Base-by-base conservation (phyloP, 148 eudicot species). In the Chenopodium quinoa region DNA sequence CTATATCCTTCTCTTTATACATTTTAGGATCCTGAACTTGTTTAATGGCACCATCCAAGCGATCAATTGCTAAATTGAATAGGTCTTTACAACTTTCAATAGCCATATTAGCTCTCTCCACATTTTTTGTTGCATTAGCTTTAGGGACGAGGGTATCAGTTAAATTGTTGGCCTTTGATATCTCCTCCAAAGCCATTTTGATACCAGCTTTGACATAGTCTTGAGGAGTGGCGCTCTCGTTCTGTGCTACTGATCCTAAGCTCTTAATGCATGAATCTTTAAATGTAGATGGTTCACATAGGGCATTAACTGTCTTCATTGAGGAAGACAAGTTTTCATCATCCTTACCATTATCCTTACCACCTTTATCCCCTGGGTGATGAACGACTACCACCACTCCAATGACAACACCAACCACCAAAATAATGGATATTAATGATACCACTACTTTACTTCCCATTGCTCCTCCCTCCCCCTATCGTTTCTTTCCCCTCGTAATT, bases 321-420 rank as follows among this genome's bases (percentile, higher is more conserved):
- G 93, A 76, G 27, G 83, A 22, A 0, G 87, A 73, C 25, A 84
- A 22, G 52, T 78, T 82, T 20, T 68, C 83, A 22, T 80, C 74
- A 16, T 80, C 77, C 27, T 44, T 69, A 32, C 69, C 64, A 48
- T 40, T 82, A 9, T 58, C 73, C 1, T 72, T 37, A 71, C 44
- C 81, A 20, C 25, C 74, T 5, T 75, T 82, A 37, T 69, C 67
- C 9, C 2, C 11, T 48, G 8, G 32, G 6, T 12, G 79, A 9
- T 86, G 79, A 10, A 89, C 78, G 19, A 83, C 82, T 0, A 73
- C 89, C 14, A 87, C 89, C 44, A 87, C 90, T 9, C 91, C 91
- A 22, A 87, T 34, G 16, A 90, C 88, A 0, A 91, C 86, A 3
- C 91, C 93, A 9, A 91, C 89, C 73, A 91, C 86, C 66, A 89